These are phyloP conservation scores for Gliomastix tumulicola DNA, from an alignment of 2,329 filamentous ascomycete genomes.

Conservation along the genomic window DNA sequence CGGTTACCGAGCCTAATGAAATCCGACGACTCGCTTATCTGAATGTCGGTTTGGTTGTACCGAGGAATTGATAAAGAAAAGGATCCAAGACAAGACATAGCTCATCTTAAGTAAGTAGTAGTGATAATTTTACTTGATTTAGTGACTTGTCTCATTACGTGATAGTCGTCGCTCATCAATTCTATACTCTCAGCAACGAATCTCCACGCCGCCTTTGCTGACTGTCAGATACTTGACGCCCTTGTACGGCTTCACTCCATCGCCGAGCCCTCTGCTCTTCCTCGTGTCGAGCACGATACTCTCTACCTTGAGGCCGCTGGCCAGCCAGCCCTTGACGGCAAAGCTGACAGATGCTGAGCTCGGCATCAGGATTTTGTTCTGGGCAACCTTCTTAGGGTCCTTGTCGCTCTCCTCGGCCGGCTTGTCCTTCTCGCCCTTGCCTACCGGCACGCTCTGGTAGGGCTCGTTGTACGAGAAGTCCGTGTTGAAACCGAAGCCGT, in stretches of 20 bases:
- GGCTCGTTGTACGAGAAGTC: constrained; percentile 49
- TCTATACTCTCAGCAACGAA: constrained; percentile 41
- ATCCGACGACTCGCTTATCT: no score
- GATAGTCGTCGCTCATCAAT: no score
- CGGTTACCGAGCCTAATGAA: no score
- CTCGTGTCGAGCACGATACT: constrained; percentile 65
- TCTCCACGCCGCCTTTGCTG: constrained; percentile 57
- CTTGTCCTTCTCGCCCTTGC: constrained; percentile 22
- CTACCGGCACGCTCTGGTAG: constrained; percentile 40
- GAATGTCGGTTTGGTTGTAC: no score
- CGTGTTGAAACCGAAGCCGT: constrained; percentile 41
- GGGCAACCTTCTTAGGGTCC: constrained; percentile 51
- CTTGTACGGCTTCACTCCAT: constrained; percentile 90
- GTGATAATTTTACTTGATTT: no score
- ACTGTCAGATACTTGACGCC: constrained; percentile 94
- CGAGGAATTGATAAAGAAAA: no score
- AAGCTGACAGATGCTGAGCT: constrained; percentile 70
- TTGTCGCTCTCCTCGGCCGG: constrained; percentile 29
- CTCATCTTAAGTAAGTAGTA: no score
- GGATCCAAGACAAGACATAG: no score
- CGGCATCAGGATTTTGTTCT: constrained; percentile 74
- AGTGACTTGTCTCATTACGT: no score
- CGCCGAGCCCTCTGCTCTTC: constrained; percentile 78
- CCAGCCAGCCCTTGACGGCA: constrained; percentile 61
- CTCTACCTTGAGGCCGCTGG: constrained; percentile 61